Base-by-base conservation (phyloP, 2,329 filamentous ascomycete genomes). In the Colletotrichum cordylinicola region DNA sequence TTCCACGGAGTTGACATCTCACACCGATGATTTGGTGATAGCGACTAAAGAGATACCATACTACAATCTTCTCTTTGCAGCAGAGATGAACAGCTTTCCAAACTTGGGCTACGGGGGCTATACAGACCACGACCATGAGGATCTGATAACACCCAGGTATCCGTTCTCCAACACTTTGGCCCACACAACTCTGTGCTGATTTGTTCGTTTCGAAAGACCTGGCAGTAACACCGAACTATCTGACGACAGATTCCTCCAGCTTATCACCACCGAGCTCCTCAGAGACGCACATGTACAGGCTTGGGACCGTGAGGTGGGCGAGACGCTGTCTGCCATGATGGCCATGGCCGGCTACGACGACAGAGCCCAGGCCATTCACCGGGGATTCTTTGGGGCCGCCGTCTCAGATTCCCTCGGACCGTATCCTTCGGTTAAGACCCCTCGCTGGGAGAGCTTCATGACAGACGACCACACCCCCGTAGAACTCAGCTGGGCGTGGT, bases 361-460 rank as follows among this genome's bases (percentile, higher is more conserved):
- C 43, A 21, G n/a, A 4, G 43, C 43, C 43, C 21, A 21, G n/a
- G 43, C 10, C 43, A 4, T 52, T 52, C 43, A 52, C 43, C n/a
- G 10, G 43, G 12, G n/a, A 10, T 52, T 52, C 43, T 52, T 52
- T 52, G 43, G n/a, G 1, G n/a, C 3, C n/a, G 43, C 43, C 43
- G n/a, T 52, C 43, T 52, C 43, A 4, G n/a, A 4, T 6, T 52
- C 43, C 2, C 43, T 52, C 43, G 43, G 43, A 2, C 43, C n/a
- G n/a, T 52, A 52, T 52, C 43, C n/a, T 52, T 21, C n/a, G 43
- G 2, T 21, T 13, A 52, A 3, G 0, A 21, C 43, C 6, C 43
- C 43, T 52, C n/a, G 9, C 21, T 84, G 84, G 84, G 77, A 80
- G 70, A 85, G 84, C 74, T 86, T 85, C 73, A 85, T 86, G 84